Conservation (phyloP, 2,329 filamentous ascomycete species). For the Scedosporium minutisporum region DNA sequence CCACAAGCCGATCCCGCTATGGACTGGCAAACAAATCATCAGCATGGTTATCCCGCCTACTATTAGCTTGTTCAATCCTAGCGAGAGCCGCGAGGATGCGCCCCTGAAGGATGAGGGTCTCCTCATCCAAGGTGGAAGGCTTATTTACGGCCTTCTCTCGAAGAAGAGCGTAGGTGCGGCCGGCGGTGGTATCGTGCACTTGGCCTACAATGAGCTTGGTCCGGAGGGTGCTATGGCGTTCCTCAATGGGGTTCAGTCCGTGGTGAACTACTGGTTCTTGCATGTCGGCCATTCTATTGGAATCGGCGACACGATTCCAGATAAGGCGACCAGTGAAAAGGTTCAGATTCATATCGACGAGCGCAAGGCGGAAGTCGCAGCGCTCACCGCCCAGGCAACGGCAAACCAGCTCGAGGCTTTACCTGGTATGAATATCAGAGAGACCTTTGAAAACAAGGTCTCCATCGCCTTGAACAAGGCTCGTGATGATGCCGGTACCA, state of each 20-base stretch:
- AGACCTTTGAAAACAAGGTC: conserved; percentile 96
- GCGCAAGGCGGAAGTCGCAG: conserved; percentile 72
- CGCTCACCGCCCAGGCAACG: conserved; percentile 68
- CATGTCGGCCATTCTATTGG: conserved; percentile 97
- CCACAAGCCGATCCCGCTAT: conserved; percentile 79
- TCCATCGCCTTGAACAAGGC: conserved; percentile 89
- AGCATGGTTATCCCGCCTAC: conserved; percentile 85
- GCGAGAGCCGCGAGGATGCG: conserved; percentile 46
- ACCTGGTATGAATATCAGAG: conserved; percentile 96
- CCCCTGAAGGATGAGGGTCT: conserved; percentile 69
- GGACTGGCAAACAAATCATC: conserved; percentile 97
- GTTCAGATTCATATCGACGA: conserved; percentile 74
- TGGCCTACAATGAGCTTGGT: conserved; percentile 92
- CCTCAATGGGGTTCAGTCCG: conserved; percentile 89
- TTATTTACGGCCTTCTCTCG: conserved; percentile 81
- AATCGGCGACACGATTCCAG: conserved; percentile 95
- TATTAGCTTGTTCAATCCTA: conserved; percentile 67
- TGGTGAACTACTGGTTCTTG: conserved; percentile 94
- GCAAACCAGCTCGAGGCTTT: conserved; percentile 82
- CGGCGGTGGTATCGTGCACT: conserved; percentile 84
- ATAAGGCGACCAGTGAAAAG: conserved; percentile 70
- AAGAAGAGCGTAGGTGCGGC: conserved; percentile 94
- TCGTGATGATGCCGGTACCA: conserved; percentile 91
- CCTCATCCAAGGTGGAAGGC: conserved; percentile 74
- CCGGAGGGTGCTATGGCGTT: conserved; percentile 81